phyloP scores from a whole-genome alignment of 345 rosid genomes.

The Hevea brasiliensis region DNA sequence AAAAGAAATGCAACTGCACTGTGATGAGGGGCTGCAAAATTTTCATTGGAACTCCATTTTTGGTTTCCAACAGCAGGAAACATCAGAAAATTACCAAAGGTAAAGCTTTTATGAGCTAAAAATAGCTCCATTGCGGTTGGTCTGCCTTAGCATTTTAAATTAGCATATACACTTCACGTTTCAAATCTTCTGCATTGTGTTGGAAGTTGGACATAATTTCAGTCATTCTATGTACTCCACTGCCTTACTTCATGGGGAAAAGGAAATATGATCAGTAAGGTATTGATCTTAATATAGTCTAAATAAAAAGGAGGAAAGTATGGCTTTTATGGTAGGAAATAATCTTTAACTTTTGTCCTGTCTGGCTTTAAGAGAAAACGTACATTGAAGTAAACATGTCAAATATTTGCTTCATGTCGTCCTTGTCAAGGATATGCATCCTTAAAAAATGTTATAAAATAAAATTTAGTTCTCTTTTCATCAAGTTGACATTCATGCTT shows the following conservation, averaged over 20 bases:
- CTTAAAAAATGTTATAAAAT: no score
- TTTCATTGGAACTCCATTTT: slow-evolving; percentile 37
- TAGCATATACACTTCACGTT: neutral
- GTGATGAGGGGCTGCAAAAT: slow-evolving; percentile 74
- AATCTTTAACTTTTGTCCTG: neutral
- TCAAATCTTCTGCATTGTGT: no score
- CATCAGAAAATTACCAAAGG: slow-evolving; percentile 44
- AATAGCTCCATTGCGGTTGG: neutral
- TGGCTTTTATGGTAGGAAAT: neutral
- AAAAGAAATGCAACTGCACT: slow-evolving; percentile 68
- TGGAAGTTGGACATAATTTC: no score
- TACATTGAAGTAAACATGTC: no score
- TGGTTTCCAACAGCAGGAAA: slow-evolving; percentile 44
- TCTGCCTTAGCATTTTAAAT: neutral
- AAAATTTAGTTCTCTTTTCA: no score
- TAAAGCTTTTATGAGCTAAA: slow-evolving; percentile 24
- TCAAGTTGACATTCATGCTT: no score
- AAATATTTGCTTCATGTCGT: neutral
- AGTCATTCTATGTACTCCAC: neutral
- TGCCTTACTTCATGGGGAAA: neutral
- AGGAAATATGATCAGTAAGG: neutral
- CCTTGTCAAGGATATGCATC: neutral
- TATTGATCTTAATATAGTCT: neutral
- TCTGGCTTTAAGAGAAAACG: neutral
- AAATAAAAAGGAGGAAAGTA: neutral